Base-by-base conservation (phyloP, 1,284 basidiomycete species). In the Lentinus polychrous region DNA sequence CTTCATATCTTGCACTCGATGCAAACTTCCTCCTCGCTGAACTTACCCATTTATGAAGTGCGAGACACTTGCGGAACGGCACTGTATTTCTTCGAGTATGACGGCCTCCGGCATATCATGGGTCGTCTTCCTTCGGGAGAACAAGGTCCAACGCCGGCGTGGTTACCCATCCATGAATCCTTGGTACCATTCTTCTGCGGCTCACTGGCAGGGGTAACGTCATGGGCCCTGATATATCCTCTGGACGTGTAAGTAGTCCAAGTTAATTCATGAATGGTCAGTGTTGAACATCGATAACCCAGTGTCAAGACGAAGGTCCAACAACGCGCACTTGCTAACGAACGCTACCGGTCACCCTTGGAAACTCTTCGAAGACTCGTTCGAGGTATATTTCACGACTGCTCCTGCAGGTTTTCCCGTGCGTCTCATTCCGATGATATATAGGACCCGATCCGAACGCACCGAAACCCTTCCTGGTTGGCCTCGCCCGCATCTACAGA, bases 231-330 rank as follows among this genome's bases (percentile, higher is more conserved):
- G n/a, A 90, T 91, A 57, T 90, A 90, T 69, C 85, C 86, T 17
- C 71, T 89, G 46, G 86, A 90, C 59, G 87, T 91, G 86, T 89
- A 66, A 66, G 82, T 70, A 10, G 27, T 10, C 27, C 14, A 4
- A 6, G 6, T 15, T 31, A 4, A 32, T 11, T 36, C 12, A 6
- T 22, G 12, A 7, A 1, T 24, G 8, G n/a, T n/a, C 34, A 18
- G 12, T 24, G 8, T n/a, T 23, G 2, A 10, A 18, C 41, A 5
- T 37, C 23, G 44, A 41, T 34, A 37, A 33, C 38, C 12, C 57
- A 89, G 92, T 46, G 89, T 95, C 49, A 96, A 96, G 71, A 95
- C 93, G 0, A 93, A 94, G 62, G 77, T 94, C 32, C 92, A 96
- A 63, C 86, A 94, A 60, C 83, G 93, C 46, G 83, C 90, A 11